phyloP scores from a whole-genome alignment of 164 flowering plant genomes.

The Vitis rotundifolia region DNA sequence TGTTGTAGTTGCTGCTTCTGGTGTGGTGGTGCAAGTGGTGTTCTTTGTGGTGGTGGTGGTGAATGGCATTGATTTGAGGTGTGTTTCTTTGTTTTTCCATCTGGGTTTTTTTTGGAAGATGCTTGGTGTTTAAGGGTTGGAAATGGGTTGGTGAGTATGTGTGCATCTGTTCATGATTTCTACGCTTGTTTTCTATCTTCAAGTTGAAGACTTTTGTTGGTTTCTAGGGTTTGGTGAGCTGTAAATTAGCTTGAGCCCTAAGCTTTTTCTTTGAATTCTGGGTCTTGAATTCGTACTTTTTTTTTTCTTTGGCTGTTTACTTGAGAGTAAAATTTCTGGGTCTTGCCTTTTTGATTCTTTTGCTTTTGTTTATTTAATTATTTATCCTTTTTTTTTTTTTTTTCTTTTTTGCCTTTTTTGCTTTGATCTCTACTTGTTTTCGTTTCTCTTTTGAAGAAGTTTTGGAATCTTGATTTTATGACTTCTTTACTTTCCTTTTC shows the following conservation, averaged over 20 bases:
- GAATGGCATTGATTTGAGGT: constrained; percentile 18
- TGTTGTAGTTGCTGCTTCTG: too few species aligned
- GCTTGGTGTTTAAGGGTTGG: constrained; percentile 30
- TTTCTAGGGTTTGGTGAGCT: constrained; percentile 30
- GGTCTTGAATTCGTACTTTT: not conserved
- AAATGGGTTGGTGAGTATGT: constrained; percentile 26
- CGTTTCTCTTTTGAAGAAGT: not conserved
- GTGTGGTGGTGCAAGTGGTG: not conserved
- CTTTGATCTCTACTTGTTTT: too few species aligned
- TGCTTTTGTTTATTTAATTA: not conserved
- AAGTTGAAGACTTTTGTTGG: constrained; percentile 22
- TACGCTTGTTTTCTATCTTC: constrained; percentile 19
- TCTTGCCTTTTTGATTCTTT: not conserved
- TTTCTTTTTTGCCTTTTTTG: not conserved
- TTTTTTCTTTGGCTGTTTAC: not conserved
- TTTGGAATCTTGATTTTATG: not conserved
- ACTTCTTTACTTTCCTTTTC: too few species aligned
- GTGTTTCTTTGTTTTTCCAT: not conserved
- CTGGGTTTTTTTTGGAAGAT: constrained; percentile 20
- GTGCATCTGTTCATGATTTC: constrained; percentile 24
- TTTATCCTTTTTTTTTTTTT: not conserved
- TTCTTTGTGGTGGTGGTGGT: constrained; percentile 3
- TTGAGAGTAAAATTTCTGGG: not conserved
- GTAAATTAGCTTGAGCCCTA: constrained; percentile 17
- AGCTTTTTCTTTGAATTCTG: constrained; percentile 16